Base-by-base conservation (phyloP, 768 basidiomycete genomes). In the Boletus pseudopeckii region DNA sequence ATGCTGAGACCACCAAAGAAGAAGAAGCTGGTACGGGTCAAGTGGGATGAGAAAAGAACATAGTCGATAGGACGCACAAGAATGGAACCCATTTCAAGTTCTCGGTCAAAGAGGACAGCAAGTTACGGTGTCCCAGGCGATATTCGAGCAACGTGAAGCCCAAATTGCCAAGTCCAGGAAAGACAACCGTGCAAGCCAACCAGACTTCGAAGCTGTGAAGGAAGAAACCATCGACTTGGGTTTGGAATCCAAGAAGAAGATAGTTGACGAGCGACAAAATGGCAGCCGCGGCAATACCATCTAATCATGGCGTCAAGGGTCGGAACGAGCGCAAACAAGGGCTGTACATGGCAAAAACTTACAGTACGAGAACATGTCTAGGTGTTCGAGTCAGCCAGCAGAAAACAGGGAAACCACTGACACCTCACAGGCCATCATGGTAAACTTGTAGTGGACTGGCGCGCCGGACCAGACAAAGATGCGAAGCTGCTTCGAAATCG, bases 401-500 rank as follows among this genome's bases (percentile, higher is more conserved):
- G 37, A 52, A 39, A 5, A 1, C 14, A 38, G 32, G 13, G 5
- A 13, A 43, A 45, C n/a, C 17, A 4, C 14, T 13, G 37, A 43
- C 33, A 50, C 67, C 69, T 54, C 65, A 74, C 80, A 85, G 38
- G 80, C 75, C 69, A 77, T 71, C 74, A 81, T 78, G 17, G 80
- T 75, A 65, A 91, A 74, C 74, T 92, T 91, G 78, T 92, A 91
- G 63, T 92, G 90, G 1, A 90, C 74, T 3, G 90, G 88, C 0
- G 88, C 88, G 33, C 62, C 63, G 0, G 84, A 87, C 90, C 90
- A 91, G 20, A 90, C 62, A 74, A 92, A 92, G 38, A 74, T 78
- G 37, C 84, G 84, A 7, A 92, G 77, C 66, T 91, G 88, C 61
- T 86, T 86, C 37, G 83, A 92, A 70, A 97, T 86, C 0, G 92